Conservation (phyloP, 495 filamentous ascomycete species). For the Penicillium flavigenum region DNA sequence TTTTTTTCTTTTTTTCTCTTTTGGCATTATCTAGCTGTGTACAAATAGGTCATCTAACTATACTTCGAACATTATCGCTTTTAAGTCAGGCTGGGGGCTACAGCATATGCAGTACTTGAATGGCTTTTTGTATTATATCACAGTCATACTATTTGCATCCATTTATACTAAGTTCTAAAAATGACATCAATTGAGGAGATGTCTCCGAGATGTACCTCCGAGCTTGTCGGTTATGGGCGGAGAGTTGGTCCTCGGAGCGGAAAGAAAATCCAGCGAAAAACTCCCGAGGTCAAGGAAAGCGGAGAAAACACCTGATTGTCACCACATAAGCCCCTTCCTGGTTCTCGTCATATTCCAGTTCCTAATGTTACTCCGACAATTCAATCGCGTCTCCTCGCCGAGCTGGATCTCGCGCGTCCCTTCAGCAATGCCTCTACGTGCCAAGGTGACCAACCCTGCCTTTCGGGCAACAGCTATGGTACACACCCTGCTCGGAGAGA, state of each 20-base stretch:
- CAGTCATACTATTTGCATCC: neutral
- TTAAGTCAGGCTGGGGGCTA: neutral
- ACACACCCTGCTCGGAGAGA: constrained; percentile 17
- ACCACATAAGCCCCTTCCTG: constrained; percentile 17
- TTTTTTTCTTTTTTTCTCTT: constrained; percentile 23
- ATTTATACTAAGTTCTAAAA: neutral
- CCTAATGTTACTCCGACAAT: constrained; percentile 56
- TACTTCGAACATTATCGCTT: constrained; percentile 8
- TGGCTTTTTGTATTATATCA: neutral
- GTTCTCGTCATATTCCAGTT: constrained; percentile 20
- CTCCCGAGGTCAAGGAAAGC: constrained; percentile 37
- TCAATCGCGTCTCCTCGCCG: constrained; percentile 45
- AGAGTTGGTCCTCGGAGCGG: constrained; percentile 30
- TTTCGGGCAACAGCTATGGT: constrained; percentile 49
- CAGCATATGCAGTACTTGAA: neutral
- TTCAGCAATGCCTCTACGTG: constrained; percentile 79
- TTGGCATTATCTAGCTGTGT: constrained; percentile 34
- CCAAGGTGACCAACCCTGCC: constrained; percentile 71
- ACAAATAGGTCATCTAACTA: constrained; percentile 34
- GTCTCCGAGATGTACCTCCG: neutral
- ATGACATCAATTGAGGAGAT: neutral
- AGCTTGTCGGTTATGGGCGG: constrained; percentile 19
- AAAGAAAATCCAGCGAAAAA: constrained; percentile 32
- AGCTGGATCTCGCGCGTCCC: constrained; percentile 55
- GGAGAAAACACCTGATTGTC: constrained; percentile 31